Evolutionary conservation across 192 early-diverging fungal species (phyloP).

Genomic region (Pecoramyces ruminantium): DNA sequence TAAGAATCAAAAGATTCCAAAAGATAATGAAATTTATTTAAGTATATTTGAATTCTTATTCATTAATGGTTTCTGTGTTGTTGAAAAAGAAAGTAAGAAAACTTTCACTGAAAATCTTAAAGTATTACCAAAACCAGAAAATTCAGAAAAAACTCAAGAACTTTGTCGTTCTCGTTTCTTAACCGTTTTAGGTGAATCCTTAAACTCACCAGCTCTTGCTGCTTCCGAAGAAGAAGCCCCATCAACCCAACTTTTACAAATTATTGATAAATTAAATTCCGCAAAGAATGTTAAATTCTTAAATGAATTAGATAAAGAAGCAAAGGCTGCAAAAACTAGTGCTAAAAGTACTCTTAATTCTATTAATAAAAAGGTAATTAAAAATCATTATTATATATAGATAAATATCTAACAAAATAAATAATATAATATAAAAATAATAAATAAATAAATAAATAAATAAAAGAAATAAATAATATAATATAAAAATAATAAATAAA

Average conservation of each 20-base stretch:
- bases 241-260: background rate
- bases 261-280: background rate
- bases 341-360: background rate
- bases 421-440: background rate
- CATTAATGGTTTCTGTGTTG: conserved; percentile 54
- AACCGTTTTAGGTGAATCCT: conserved; percentile 40
- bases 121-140: conserved; percentile 23
- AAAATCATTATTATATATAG: background rate
- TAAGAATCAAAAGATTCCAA: conserved; percentile 52
- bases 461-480: too few species aligned
- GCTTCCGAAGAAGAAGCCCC: background rate
- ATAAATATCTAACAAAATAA: background rate
- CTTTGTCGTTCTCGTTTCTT: conserved; percentile 47
- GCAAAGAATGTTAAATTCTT: background rate
- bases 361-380: background rate
- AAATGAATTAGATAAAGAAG: background rate
- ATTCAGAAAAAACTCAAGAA: conserved; percentile 33
- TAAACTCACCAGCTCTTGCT: background rate
- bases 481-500: too few species aligned
- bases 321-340: background rate
- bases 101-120: conserved; percentile 15
- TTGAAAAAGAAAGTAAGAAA: conserved; percentile 22
- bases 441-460: too few species aligned
- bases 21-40: conserved; percentile 52
- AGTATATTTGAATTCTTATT: conserved; percentile 48